Conservation (phyloP, 495 filamentous ascomycete genomes). For the Saxispiralis lemnorum region DNA sequence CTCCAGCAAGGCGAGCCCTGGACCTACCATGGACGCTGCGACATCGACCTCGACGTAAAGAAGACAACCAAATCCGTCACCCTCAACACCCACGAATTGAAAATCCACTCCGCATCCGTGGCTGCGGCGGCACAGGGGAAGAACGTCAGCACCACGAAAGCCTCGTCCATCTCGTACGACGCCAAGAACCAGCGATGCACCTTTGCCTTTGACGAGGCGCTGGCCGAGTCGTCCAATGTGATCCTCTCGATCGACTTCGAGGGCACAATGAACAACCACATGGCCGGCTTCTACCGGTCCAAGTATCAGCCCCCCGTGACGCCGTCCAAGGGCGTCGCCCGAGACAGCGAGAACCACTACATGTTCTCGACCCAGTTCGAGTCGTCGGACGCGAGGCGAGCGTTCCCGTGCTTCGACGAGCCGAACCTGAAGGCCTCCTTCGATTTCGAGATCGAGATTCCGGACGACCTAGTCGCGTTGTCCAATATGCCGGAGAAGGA, state of each 20-base stretch:
- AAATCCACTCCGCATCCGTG: constrained; percentile 36
- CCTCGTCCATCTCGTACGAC: constrained; percentile 57
- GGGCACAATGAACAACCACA: constrained; percentile 64
- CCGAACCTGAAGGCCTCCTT: constrained; percentile 92
- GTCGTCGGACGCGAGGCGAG: constrained; percentile 79
- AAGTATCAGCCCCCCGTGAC: constrained; percentile 70
- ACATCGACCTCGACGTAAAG: constrained; percentile 41
- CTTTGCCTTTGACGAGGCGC: constrained; percentile 49
- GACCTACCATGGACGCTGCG: constrained; percentile 67
- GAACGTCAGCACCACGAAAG: constrained; percentile 32
- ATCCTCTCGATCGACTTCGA: constrained; percentile 57
- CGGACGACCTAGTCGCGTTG: constrained; percentile 66
- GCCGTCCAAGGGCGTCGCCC: constrained; percentile 52
- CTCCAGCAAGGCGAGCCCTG: constrained; percentile 55
- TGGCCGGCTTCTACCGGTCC: constrained; percentile 92
- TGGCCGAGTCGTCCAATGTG: constrained; percentile 43
- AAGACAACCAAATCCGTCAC: constrained; percentile 50
- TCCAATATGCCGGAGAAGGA: constrained; percentile 85
- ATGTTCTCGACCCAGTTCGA: constrained; percentile 85
- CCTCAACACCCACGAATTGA: constrained; percentile 53
- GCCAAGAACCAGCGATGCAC: constrained; percentile 60
- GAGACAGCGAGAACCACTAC: constrained; percentile 63
- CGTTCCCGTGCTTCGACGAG: constrained; percentile 96
- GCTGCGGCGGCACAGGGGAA: constrained; percentile 28
- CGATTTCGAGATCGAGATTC: constrained; percentile 79